Percentiles rank a stretch among this genome's conserved stretches.
Conservation (phyloP, 129 eudicot species). For the Heracleum sosnowskyi region DNA sequence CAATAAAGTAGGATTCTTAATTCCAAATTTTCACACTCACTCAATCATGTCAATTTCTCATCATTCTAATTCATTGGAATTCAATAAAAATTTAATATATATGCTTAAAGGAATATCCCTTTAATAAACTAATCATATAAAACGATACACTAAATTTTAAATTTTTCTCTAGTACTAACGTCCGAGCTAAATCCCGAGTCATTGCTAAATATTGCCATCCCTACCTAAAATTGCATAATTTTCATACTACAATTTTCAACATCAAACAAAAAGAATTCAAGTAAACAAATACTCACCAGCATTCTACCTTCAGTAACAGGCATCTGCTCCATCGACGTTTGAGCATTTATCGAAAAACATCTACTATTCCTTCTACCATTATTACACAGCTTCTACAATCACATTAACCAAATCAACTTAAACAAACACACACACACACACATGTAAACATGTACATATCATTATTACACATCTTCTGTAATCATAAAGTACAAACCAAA, state of each 20-base stretch:
- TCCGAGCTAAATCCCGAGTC: too few species aligned
- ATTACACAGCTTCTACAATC: slow-evolving; percentile 18
- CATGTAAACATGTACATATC: neutral
- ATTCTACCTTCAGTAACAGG: slow-evolving; percentile 31
- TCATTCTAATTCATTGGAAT: neutral
- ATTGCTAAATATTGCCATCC: neutral
- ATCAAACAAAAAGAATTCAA: neutral
- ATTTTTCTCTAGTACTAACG: too few species aligned
- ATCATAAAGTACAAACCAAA: too few species aligned
- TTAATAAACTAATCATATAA: too few species aligned
- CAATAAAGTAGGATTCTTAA: neutral
- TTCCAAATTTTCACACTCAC: neutral
- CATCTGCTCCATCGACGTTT: slow-evolving; percentile 33
- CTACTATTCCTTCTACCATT: slow-evolving; percentile 13
- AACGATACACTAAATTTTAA: too few species aligned
- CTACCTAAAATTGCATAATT: neutral
- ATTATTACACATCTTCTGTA: too few species aligned
- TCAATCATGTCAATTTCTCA: neutral
- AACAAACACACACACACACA: neutral
- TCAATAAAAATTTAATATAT: too few species aligned
- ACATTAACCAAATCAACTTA: neutral
- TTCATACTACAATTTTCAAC: neutral
- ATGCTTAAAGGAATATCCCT: neutral
- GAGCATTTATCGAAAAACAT: slow-evolving; percentile 15
- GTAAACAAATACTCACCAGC: slow-evolving; percentile 27